Conservation (phyloP, 2,329 filamentous ascomycete species). For the Ceratocystiopsis sp. region DNA sequence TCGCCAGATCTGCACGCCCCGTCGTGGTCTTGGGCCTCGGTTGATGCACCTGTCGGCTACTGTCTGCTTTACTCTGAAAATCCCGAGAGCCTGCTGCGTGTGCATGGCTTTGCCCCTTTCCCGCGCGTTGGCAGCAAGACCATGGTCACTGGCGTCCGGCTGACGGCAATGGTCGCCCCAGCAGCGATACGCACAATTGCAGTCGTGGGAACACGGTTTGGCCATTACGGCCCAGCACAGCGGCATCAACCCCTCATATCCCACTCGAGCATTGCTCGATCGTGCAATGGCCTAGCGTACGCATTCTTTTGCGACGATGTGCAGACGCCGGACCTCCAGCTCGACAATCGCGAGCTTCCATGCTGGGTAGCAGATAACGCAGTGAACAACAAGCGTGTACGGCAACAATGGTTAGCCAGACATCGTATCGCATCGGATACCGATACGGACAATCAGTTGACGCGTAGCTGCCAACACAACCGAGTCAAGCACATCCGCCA, state of each 20-base stretch:
- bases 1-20: neutral
- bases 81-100: neutral
- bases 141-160: too few relatives aligned
- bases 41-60: constrained; percentile 2
- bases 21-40: constrained; percentile 5
- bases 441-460: neutral
- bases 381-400: neutral
- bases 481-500: neutral
- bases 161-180: too few relatives aligned
- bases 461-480: constrained; percentile 1
- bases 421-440: neutral
- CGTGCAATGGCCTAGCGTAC: constrained; percentile 1
- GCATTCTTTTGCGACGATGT: constrained; percentile 1
- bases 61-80: neutral
- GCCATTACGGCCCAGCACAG: too few relatives aligned
- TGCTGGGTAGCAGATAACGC: constrained; percentile 2
- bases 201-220: too few relatives aligned
- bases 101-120: too few relatives aligned
- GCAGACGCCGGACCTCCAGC: neutral
- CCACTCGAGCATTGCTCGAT: neutral
- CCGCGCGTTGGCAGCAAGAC: too few relatives aligned
- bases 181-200: too few relatives aligned
- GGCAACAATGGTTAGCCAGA: neutral
- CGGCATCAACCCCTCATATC: neutral
- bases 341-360: neutral